These are phyloP conservation scores for Phytopythium montanum DNA, from an alignment of 352 stramenopile genomes.

Conservation along the genomic window DNA sequence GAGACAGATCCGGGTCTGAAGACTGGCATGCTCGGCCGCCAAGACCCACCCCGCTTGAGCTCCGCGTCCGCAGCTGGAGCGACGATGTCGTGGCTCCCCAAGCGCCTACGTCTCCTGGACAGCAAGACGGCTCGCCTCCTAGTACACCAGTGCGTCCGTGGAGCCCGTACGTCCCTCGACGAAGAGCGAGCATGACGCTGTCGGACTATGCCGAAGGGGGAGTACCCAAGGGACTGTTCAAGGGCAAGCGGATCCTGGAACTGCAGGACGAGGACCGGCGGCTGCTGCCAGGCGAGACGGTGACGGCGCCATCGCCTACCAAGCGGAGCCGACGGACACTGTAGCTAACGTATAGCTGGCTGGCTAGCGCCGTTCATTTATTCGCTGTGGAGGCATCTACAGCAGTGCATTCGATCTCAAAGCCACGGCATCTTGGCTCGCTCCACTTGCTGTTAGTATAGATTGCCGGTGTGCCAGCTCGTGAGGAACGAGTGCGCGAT, in stretches of 20 bases:
- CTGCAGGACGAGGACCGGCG: slow-evolving; percentile 73
- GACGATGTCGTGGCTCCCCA: not conserved
- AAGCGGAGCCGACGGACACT: slow-evolving; percentile 46
- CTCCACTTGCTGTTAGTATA: not conserved
- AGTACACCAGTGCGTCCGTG: slow-evolving; percentile 3
- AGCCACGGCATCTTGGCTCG: not conserved
- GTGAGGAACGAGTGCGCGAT: slow-evolving; percentile 1
- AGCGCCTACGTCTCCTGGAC: not conserved
- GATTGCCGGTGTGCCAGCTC: not conserved
- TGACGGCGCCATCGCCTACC: slow-evolving; percentile 34
- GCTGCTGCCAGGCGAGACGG: slow-evolving; percentile 49
- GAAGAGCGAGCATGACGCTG: slow-evolving; percentile 6
- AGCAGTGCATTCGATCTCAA: not conserved
- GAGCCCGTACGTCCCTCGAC: slow-evolving; percentile 3
- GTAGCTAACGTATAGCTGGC: not conserved
- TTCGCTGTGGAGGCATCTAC: not conserved
- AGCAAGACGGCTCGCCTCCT: not conserved
- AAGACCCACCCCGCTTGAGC: not conserved
- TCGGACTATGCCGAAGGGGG: slow-evolving; percentile 23
- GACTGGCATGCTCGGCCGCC: slow-evolving; percentile 24
- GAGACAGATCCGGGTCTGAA: slow-evolving; percentile 22
- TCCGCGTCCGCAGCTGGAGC: slow-evolving; percentile 4
- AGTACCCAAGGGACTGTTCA: slow-evolving; percentile 33
- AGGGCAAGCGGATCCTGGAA: slow-evolving; percentile 72
- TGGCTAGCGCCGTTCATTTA: not conserved